Percentiles rank a stretch among this genome's conserved stretches.
phyloP scores from a whole-genome alignment of 1,284 basidiomycete genomes.

The Anthracocystis panici-leucophaei region DNA sequence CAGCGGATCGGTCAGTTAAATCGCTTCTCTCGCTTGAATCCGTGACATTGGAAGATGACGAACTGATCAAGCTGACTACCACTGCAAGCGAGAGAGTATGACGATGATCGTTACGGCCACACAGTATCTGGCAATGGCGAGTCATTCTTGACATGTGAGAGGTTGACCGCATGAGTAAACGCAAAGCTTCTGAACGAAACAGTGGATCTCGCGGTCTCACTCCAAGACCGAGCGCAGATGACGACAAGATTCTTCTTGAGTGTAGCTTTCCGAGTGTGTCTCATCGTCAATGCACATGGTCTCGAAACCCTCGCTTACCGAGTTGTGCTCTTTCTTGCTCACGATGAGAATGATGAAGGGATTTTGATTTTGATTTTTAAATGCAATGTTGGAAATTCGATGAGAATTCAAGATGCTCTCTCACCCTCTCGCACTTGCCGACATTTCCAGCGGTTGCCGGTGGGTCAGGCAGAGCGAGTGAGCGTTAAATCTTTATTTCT shows the following conservation, averaged over 20 bases:
- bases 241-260: too few relatives aligned
- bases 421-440: background rate
- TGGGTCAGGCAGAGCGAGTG: background rate
- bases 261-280: too few relatives aligned
- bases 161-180: background rate
- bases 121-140: background rate
- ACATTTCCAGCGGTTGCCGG: background rate
- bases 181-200: background rate
- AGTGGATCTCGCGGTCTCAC: too few relatives aligned
- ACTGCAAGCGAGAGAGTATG: constrained; percentile 1
- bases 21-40: background rate
- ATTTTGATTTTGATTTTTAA: too few relatives aligned
- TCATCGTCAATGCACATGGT: too few relatives aligned
- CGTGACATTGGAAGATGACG: background rate
- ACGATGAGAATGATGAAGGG: too few relatives aligned
- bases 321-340: too few relatives aligned
- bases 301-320: too few relatives aligned
- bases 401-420: background rate
- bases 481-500: background rate
- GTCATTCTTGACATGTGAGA: background rate
- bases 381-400: background rate
- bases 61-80: background rate
- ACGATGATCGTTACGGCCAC: background rate
- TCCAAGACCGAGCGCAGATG: too few relatives aligned
- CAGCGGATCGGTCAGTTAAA: background rate